phyloP scores from a whole-genome alignment of 164 flowering plant genomes.

The Cinnamomum micranthum region DNA sequence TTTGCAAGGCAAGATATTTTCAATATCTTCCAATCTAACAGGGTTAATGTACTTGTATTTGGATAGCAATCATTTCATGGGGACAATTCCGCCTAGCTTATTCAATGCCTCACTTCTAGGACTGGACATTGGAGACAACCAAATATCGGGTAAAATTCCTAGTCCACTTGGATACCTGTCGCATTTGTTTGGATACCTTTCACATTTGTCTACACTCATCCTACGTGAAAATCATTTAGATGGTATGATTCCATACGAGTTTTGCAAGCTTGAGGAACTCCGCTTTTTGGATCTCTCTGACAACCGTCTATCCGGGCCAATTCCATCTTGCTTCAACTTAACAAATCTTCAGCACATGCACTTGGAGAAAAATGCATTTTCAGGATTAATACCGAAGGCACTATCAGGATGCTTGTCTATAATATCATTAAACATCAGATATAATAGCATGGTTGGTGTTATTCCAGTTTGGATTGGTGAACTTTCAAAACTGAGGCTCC shows the following conservation, averaged over 20 bases:
- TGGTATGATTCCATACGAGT: constrained; percentile 4
- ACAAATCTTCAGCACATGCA: neutral
- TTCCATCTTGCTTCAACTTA: constrained; percentile 9
- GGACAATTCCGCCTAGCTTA: neutral
- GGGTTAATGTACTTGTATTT: neutral
- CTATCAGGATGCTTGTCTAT: neutral
- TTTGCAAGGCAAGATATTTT: constrained; percentile 6
- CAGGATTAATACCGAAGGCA: constrained; percentile 2
- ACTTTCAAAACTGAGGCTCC: neutral
- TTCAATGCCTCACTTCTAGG: neutral
- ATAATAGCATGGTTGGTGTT: constrained; percentile 16
- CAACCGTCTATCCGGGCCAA: neutral
- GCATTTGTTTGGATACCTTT: too few relatives aligned
- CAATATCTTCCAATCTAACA: neutral
- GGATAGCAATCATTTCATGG: constrained; percentile 3
- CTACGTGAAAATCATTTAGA: neutral
- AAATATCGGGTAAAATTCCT: constrained; percentile 3
- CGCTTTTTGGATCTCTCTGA: neutral
- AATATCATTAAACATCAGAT: constrained; percentile 1
- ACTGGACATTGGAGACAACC: constrained; percentile 3
- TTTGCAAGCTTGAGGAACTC: neutral
- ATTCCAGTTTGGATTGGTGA: constrained; percentile 11
- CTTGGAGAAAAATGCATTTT: constrained; percentile 6
- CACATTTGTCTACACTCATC: neutral
- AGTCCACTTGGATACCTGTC: constrained; percentile 1